Percentiles rank a stretch among this genome's conserved stretches.
Conservation (phyloP, 2,329 filamentous ascomycete genomes). For the Alternaria brassicae region DNA sequence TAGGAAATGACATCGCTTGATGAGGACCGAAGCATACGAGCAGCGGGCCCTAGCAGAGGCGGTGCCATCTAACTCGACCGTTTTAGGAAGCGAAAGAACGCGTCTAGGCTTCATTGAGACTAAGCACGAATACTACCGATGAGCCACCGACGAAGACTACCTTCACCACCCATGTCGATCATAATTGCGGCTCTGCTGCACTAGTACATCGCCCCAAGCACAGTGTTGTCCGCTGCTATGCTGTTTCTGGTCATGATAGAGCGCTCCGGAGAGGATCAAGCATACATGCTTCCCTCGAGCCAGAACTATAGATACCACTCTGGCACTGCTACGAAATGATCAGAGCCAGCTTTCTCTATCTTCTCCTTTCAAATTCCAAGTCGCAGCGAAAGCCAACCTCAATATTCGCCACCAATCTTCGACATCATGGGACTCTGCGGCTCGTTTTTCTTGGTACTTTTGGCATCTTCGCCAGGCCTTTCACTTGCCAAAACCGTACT, state of each 20-base stretch:
- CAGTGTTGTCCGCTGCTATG: not conserved
- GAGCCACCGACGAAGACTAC: not conserved
- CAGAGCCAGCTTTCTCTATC: not conserved
- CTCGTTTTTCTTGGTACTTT: constrained; percentile 1
- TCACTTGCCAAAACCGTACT: constrained; percentile 10
- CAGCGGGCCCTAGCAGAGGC: not conserved
- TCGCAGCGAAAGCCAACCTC: not conserved
- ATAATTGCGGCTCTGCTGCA: not conserved
- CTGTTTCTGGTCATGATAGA: constrained; percentile 1
- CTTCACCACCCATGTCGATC: not conserved
- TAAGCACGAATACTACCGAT: not conserved
- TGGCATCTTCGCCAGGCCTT: constrained; percentile 1
- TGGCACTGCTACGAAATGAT: not conserved
- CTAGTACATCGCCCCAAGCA: not conserved
- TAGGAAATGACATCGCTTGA: not conserved
- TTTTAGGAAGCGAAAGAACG: constrained; percentile 28
- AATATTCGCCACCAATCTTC: not conserved
- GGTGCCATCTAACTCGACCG: constrained; percentile 12
- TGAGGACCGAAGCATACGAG: not conserved
- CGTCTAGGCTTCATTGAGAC: constrained; percentile 19
- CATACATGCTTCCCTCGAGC: not conserved
- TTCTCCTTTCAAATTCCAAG: not conserved
- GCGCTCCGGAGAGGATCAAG: not conserved
- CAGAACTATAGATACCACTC: constrained; percentile 1
- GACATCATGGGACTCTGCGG: constrained; percentile 9